Conservation (phyloP, 106 monocot genomes). For the Allium sativum region DNA sequence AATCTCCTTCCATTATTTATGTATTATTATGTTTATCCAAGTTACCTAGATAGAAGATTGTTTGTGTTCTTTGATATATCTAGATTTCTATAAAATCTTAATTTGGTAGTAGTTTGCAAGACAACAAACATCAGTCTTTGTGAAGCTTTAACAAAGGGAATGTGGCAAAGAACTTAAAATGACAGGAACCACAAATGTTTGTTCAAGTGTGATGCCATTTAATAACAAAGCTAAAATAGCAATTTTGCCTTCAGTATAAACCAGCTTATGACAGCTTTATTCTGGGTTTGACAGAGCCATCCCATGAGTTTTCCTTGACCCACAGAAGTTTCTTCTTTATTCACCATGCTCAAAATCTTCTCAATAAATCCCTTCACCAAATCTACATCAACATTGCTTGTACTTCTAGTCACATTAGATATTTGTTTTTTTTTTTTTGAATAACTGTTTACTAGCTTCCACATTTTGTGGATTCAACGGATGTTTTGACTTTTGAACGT, state of each 20-base stretch:
- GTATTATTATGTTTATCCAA: no score
- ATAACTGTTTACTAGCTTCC: no score
- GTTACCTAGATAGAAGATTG: slow-evolving; percentile 64
- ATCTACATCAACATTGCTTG: slow-evolving; percentile 26
- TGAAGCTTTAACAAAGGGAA: slow-evolving; percentile 74
- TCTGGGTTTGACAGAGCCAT: slow-evolving; percentile 67
- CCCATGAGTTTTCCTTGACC: slow-evolving; percentile 80
- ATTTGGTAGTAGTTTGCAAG: slow-evolving; percentile 73
- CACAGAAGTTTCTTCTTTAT: slow-evolving; percentile 70
- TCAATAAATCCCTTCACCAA: slow-evolving; percentile 61
- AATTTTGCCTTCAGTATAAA: slow-evolving; percentile 65
- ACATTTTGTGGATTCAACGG: no score
- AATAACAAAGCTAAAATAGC: slow-evolving; percentile 70
- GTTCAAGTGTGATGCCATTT: slow-evolving; percentile 65
- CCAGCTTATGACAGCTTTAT: slow-evolving; percentile 65
- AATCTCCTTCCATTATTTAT: no score
- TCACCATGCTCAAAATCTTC: slow-evolving; percentile 66
- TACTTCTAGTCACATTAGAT: no score
- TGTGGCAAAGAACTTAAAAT: slow-evolving; percentile 90
- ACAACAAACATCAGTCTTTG: slow-evolving; percentile 67
- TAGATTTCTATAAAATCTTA: slow-evolving; percentile 88
- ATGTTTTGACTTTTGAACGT: slow-evolving; percentile 45
- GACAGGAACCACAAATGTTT: slow-evolving; percentile 58
- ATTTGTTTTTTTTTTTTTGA: no score
- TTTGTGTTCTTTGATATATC: slow-evolving; percentile 92